Percentiles rank a stretch among this genome's conserved stretches.
Evolutionary conservation across 192 early-diverging fungal species (phyloP).

Genomic region (Globomyces pollinis-pini): DNA sequence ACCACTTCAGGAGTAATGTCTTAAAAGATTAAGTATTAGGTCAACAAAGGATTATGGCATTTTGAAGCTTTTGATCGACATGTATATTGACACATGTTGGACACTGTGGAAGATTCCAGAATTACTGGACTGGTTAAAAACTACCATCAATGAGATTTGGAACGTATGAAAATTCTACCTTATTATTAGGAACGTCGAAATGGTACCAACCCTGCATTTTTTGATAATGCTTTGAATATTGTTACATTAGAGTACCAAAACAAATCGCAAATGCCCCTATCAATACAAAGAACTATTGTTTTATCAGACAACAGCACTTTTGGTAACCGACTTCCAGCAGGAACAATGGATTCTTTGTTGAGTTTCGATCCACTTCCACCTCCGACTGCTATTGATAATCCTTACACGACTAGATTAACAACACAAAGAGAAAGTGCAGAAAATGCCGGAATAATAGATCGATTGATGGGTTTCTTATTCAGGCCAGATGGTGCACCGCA

Average conservation of each 20-base stretch:
- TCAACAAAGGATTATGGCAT: too few species aligned
- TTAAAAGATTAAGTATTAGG: too few species aligned
- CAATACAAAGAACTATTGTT: not conserved
- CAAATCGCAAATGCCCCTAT: too few species aligned
- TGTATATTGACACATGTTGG: constrained; percentile 68
- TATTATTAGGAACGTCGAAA: not conserved
- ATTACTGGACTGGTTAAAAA: constrained; percentile 35
- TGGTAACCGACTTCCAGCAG: not conserved
- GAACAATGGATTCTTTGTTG: constrained; percentile 4
- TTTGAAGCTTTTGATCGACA: constrained; percentile 38
- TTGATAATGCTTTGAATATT: not conserved
- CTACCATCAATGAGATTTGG: not conserved
- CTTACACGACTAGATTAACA: too few species aligned
- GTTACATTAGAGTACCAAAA: not conserved
- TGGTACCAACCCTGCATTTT: not conserved
- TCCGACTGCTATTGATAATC: not conserved
- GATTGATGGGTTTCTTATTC: too few species aligned
- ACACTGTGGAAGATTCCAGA: constrained; percentile 83
- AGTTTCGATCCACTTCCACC: constrained; percentile 7
- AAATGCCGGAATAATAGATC: too few species aligned
- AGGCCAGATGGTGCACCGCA: too few species aligned
- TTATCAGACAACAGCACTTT: not conserved
- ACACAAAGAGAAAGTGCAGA: too few species aligned
- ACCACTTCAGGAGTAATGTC: too few species aligned
- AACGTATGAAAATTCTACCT: not conserved